Evolutionary conservation across 345 rosid genomes (phyloP).

Genomic region (Excoecaria cochinchinensis): DNA sequence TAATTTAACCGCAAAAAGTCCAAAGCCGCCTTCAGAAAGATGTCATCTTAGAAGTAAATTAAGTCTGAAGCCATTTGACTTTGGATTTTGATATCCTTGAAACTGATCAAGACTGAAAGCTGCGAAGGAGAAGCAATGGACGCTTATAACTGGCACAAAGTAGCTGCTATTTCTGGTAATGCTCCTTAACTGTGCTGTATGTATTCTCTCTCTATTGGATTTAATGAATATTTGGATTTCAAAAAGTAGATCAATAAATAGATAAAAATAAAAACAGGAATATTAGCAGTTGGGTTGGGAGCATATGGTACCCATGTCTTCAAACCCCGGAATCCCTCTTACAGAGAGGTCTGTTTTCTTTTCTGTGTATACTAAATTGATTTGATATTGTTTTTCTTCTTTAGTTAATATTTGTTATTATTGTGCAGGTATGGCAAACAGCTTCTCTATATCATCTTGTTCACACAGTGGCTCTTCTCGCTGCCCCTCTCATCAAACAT

Average conservation of each 20-base stretch:
- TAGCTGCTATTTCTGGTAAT: neutral
- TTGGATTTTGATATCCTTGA: neutral
- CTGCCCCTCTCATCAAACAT: constrained; percentile 68
- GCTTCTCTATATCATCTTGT: constrained; percentile 91
- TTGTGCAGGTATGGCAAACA: constrained; percentile 76
- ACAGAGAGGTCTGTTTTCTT: constrained; percentile 53
- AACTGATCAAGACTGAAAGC: neutral
- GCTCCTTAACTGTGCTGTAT: neutral
- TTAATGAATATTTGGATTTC: neutral
- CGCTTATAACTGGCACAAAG: neutral
- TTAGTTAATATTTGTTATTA: constrained; percentile 7
- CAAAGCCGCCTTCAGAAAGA: neutral
- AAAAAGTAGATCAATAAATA: too few species aligned
- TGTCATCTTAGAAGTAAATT: neutral
- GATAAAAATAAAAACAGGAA: constrained; percentile 44
- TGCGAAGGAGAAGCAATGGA: neutral
- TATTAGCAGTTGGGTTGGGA: constrained; percentile 87
- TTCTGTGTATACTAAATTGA: neutral
- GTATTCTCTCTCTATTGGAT: neutral
- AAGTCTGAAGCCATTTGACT: neutral
- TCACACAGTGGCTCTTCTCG: constrained; percentile 86
- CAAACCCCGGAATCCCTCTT: constrained; percentile 74
- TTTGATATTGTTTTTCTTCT: neutral
- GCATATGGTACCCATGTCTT: constrained; percentile 83
- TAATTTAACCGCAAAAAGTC: neutral